Evolutionary conservation across 2,329 filamentous ascomycete species (phyloP), one percentile per base, ranked within the genome.

Genomic region (Scytalidium lignicola): DNA sequence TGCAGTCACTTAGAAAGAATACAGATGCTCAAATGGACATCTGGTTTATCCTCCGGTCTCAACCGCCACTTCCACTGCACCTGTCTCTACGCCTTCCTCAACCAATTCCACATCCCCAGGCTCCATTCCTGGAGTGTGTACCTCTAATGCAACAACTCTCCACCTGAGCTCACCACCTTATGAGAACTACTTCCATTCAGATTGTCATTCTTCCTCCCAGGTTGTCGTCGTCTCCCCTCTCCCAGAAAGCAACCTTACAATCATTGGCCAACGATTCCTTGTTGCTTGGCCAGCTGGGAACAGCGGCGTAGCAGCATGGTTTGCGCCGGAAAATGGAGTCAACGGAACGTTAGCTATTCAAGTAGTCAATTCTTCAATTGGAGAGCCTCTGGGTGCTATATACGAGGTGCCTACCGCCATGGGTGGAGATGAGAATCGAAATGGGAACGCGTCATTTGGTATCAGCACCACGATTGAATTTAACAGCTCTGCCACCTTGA

Each of bases 241-340:
- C 0, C 57, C 70, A 1, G 69, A 73, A 15, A 81, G 75, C 49
- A 72, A 83, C 55, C 65, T 82, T 1, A 72, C 67, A 1, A 67
- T 80, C 28, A 78, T 83, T 51, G 70, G 73, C 0, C 80, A 81
- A 8, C 70, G 82, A n/a, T 63, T 86, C 19, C 68, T 83, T 10
- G 64, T 79, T 7, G 82, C 82, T 8, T 86, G 81, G 81, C 81
- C 83, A 7, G 78, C 80, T 8, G 82, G 82, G 2, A 82, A 85
- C 56, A 85, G 80, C 46, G 82, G 82, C 1, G 69, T 77, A 21
- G 74, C 74, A 3, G 67, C 74, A 0, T 82, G 76, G 55, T 85
- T 85, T 54, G 65, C 71, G 13, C 76, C 82, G 0, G 65, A 74
- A 44, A 74, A 74, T 55, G 75, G 74, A 2, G 58, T 69, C 13